Evolutionary conservation across 2,329 filamentous ascomycete species (phyloP).

Genomic region (Cladosporium phlei): DNA sequence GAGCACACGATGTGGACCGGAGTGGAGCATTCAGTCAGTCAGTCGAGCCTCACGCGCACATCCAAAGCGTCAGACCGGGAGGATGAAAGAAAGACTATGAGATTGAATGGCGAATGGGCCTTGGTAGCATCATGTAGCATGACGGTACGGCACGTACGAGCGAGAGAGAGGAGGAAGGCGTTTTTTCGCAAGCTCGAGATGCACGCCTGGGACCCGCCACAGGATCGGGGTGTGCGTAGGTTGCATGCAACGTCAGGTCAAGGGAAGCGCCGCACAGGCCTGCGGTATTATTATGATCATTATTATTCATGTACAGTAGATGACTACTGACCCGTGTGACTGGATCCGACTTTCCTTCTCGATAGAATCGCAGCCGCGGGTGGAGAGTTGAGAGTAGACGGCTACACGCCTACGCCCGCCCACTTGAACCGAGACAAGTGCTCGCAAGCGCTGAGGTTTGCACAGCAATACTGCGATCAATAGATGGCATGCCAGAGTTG

Average conservation of each 20-base stretch:
- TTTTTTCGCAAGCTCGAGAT: constrained; percentile 4
- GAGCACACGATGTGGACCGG: no score
- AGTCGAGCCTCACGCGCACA: not conserved
- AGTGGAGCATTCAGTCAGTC: no score
- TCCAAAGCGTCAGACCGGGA: not conserved
- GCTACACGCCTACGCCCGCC: no score
- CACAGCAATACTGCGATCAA: no score
- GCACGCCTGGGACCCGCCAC: constrained; percentile 1
- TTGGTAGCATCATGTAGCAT: constrained; percentile 6
- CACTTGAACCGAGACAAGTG: no score
- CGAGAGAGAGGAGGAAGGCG: no score
- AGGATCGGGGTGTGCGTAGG: constrained; percentile 11
- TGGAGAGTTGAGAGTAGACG: not conserved
- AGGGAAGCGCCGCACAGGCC: constrained; percentile 11
- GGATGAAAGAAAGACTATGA: not conserved
- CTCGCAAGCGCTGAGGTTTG: no score
- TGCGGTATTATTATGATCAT: constrained; percentile 12
- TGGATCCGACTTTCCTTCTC: constrained; percentile 8
- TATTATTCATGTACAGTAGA: constrained; percentile 2
- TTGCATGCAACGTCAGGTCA: constrained; percentile 1
- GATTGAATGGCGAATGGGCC: not conserved
- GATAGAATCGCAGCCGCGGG: constrained; percentile 4
- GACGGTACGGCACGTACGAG: no score
- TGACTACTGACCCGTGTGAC: not conserved
- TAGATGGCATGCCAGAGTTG: no score